These are phyloP conservation scores for Biscogniauxia sp. DNA, from an alignment of 2,329 filamentous ascomycete genomes.

Conservation along the genomic window DNA sequence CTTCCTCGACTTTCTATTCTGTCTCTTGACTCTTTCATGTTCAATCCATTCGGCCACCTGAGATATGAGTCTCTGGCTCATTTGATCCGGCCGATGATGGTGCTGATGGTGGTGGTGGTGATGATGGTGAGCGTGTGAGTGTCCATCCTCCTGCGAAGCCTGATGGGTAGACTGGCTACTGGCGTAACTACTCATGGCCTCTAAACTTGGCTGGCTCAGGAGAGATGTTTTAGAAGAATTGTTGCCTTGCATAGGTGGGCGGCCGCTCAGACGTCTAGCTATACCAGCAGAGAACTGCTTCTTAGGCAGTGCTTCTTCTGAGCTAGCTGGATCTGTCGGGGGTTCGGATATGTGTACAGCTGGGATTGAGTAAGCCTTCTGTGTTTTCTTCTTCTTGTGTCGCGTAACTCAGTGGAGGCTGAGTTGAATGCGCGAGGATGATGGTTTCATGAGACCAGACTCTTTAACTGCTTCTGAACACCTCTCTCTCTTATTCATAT, in stretches of 20 bases:
- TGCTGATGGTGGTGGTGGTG: constrained; percentile 34
- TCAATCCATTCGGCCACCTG: constrained; percentile 84
- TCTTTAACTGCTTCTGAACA: neutral
- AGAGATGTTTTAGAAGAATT: constrained; percentile 47
- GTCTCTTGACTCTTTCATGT: constrained; percentile 69
- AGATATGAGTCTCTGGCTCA: constrained; percentile 59
- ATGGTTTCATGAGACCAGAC: neutral
- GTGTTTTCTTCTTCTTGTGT: neutral
- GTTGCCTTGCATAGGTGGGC: constrained; percentile 34
- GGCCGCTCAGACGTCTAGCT: constrained; percentile 44
- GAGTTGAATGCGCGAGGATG: neutral
- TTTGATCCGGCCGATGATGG: constrained; percentile 34
- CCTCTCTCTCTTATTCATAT: too few species aligned
- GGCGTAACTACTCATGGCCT: constrained; percentile 28
- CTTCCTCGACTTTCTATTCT: constrained; percentile 50
- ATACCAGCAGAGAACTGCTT: constrained; percentile 46
- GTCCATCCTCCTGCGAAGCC: constrained; percentile 23
- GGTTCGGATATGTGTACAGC: constrained; percentile 61
- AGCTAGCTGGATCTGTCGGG: constrained; percentile 29
- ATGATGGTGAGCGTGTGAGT: too few species aligned
- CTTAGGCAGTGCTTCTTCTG: constrained; percentile 38
- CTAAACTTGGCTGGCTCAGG: constrained; percentile 36
- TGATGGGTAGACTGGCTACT: constrained; percentile 27
- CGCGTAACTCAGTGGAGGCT: neutral
- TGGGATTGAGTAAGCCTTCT: constrained; percentile 26